phyloP scores from a whole-genome alignment of 768 basidiomycete genomes.

The Phlebiopsis flavidoalba region DNA sequence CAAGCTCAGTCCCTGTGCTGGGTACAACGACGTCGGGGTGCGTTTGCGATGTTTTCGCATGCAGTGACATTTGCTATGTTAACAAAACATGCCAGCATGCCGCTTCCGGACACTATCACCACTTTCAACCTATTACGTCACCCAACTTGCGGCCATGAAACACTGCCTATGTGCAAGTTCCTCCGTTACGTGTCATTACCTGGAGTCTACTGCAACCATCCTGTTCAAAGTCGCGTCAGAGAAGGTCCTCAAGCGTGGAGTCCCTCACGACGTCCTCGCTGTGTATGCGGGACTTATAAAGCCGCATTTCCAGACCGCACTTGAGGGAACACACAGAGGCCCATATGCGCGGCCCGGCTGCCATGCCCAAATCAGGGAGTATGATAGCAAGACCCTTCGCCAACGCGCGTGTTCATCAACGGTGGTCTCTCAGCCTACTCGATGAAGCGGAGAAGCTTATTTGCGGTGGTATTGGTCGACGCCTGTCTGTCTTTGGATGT shows the following conservation, averaged over 20 bases:
- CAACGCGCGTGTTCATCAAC: conserved; percentile 8
- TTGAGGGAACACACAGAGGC: not conserved
- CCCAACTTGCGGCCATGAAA: conserved; percentile 3
- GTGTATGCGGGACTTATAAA: conserved; percentile 5
- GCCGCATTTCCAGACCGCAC: not conserved
- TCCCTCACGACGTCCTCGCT: conserved; percentile 6
- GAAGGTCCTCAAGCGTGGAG: not conserved
- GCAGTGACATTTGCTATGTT: not conserved
- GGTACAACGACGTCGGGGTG: conserved; percentile 7
- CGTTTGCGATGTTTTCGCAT: not conserved
- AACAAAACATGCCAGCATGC: not conserved
- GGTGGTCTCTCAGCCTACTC: not conserved
- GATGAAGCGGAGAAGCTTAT: conserved; percentile 7
- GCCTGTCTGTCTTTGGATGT: conserved; percentile 2
- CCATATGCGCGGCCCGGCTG: conserved; percentile 1
- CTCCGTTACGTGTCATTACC: conserved; percentile 1
- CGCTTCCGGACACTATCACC: conserved; percentile 6
- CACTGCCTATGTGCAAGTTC: conserved; percentile 5
- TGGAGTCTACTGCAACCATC: not conserved
- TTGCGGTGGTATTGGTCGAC: conserved; percentile 1
- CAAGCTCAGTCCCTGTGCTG: conserved; percentile 2
- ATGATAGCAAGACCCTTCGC: not conserved
- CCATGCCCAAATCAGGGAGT: conserved; percentile 2
- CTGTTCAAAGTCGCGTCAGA: not conserved
- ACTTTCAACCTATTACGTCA: conserved; percentile 8